Conservation (phyloP, 305 asterid species). For the Fraxinus velutina region DNA sequence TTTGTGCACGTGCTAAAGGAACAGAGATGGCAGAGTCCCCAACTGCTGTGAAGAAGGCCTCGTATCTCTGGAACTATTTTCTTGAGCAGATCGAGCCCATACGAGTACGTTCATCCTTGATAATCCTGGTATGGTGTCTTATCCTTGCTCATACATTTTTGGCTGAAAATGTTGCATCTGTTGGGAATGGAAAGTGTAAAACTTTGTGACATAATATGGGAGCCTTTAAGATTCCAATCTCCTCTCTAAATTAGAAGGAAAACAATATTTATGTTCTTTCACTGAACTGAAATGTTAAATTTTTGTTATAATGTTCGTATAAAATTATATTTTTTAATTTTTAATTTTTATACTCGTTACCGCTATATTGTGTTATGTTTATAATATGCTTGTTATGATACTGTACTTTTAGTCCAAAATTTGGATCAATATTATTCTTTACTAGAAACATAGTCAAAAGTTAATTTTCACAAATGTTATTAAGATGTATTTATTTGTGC, state of each 20-base stretch:
- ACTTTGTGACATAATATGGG: background rate
- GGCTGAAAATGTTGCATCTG: slow-evolving; percentile 5
- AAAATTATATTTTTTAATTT: background rate
- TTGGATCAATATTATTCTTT: background rate
- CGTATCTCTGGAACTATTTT: slow-evolving; percentile 84
- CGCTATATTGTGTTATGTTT: background rate
- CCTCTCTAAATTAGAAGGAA: background rate
- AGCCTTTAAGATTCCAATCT: background rate
- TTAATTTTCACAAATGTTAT: background rate
- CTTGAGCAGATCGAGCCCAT: slow-evolving; percentile 81
- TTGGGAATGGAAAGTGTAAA: background rate
- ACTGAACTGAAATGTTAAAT: background rate
- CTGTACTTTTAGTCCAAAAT: background rate
- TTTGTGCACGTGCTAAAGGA: slow-evolving; percentile 29
- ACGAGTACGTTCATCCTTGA: slow-evolving; percentile 62
- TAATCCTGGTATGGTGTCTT: slow-evolving; percentile 66
- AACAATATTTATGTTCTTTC: background rate
- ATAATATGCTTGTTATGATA: background rate
- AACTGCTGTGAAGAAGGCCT: slow-evolving; percentile 42
- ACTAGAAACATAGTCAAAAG: background rate
- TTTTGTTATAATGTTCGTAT: background rate
- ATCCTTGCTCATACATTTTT: slow-evolving; percentile 22
- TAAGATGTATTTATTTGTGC: background rate
- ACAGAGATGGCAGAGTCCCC: slow-evolving; percentile 31
- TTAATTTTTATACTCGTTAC: background rate